Conservation (phyloP, 78 protist species). For the Dictyostelium firmibasis region DNA sequence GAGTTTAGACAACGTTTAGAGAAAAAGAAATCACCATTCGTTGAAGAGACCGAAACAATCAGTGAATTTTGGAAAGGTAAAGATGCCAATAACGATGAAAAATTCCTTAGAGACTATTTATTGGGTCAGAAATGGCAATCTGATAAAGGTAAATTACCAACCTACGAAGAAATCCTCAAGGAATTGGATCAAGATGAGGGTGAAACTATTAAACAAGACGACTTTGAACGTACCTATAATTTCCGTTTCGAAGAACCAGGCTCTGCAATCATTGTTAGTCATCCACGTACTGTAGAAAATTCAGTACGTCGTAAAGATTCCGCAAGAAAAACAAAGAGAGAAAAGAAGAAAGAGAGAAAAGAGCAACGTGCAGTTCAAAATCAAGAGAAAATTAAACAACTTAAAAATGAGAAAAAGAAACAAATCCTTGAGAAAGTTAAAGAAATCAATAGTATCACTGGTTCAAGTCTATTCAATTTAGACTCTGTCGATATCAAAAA, state of each 20-base stretch:
- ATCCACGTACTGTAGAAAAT: conserved; percentile 24
- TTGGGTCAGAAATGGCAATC: conserved; percentile 73
- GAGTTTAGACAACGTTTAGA: conserved; percentile 19
- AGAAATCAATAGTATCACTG: conserved; percentile 67
- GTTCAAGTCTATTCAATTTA: conserved; percentile 32
- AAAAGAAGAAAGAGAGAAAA: conserved; percentile 19
- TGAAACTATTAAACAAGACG: conserved; percentile 29
- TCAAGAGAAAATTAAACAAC: conserved; percentile 52
- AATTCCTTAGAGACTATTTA: conserved; percentile 76
- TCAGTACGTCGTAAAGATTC: conserved; percentile 44
- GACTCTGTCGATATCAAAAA: conserved; percentile 32
- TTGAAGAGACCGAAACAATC: background rate
- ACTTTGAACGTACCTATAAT: conserved; percentile 33
- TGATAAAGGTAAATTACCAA: conserved; percentile 37
- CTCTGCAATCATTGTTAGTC: conserved; percentile 16
- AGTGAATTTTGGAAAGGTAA: conserved; percentile 42
- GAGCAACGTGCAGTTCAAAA: background rate
- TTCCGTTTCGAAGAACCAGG: conserved; percentile 72
- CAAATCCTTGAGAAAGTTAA: conserved; percentile 74
- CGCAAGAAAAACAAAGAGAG: conserved; percentile 20
- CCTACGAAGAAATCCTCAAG: conserved; percentile 54
- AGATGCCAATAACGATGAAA: conserved; percentile 6
- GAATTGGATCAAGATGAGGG: conserved; percentile 60
- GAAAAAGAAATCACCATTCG: background rate
- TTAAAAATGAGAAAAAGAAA: conserved; percentile 65